Percentiles rank a stretch among this genome's conserved stretches.
Evolutionary conservation across 768 basidiomycete genomes (phyloP).

Genomic region (Auriscalpium vulgare): DNA sequence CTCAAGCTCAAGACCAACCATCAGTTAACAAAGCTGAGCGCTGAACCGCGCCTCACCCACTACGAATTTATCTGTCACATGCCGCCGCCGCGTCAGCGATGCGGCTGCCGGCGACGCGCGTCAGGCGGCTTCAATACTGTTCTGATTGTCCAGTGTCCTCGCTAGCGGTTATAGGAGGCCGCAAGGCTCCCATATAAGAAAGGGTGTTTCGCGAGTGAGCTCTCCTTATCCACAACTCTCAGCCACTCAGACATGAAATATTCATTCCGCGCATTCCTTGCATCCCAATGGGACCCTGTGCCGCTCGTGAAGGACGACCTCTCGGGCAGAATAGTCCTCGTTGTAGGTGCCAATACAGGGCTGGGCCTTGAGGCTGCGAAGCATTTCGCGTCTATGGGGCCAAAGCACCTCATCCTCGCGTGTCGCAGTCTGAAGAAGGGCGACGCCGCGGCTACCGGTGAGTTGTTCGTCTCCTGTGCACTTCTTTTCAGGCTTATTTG

Average conservation of each 20-base stretch:
- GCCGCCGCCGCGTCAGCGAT: too few relatives aligned
- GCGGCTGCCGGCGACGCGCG: too few relatives aligned
- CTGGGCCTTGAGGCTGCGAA: constrained; percentile 13
- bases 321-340: constrained; percentile 11
- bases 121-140: too few relatives aligned
- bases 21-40: too few relatives aligned
- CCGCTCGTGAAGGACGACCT: constrained; percentile 6
- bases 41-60: too few relatives aligned
- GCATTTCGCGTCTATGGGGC: constrained; percentile 13
- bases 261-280: not conserved
- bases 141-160: too few relatives aligned
- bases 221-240: not conserved
- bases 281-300: constrained; percentile 2
- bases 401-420: constrained; percentile 9
- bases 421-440: constrained; percentile 9
- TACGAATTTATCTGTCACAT: too few relatives aligned
- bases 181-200: too few relatives aligned
- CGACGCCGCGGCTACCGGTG: constrained; percentile 4
- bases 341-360: constrained; percentile 13
- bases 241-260: constrained; percentile 2
- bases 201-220: too few relatives aligned
- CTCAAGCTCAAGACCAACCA: too few relatives aligned
- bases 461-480: not conserved
- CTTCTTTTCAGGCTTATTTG: too few relatives aligned
- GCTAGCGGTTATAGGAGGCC: too few relatives aligned